Evolutionary conservation across 2,329 filamentous ascomycete species (phyloP), one percentile per base, ranked within the genome.

Genomic region (Aspergillus sp.): DNA sequence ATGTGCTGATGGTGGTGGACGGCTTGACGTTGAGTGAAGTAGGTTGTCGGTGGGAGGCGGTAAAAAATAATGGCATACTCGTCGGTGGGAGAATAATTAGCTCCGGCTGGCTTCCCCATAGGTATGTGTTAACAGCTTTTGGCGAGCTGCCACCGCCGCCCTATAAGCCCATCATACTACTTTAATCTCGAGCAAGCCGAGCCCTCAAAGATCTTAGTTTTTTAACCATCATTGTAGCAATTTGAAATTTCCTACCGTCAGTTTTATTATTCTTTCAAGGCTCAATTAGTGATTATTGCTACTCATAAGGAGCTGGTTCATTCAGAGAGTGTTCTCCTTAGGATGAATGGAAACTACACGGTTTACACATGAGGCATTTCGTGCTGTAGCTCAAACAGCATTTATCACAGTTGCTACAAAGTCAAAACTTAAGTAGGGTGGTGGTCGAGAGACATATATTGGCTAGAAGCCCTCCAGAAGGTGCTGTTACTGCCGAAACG

Each of bases 401-500:
- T 15, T 37, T 7, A 37, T 37, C 13, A n/a, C 12, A 15, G 15
- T 37, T n/a, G 34, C 34, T n/a, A 37, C 9, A 7, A n/a, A 37
- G 15, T 37, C 15, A 37, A 37, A 37, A 37, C 5, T 37, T 5
- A n/a, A n/a, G 3, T 13, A 5, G 13, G 34, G 13, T 13, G 34
- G 15, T 37, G 15, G 2, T 15, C 34, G 12, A 7, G 13, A 30
- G 9, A 11, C 27, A 30, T 30, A 27, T 27, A 30, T 30, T 4
- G 9, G 27, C 9, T 11, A 30, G 34, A n/a, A 37, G 5, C 7
- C 12, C 12, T 27, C 17, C 19, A 49, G 40, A 17, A 12, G 15
- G 11, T n/a, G 27, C 20, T 17, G n/a, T 19, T 56, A 60, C 22
- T 30, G 37, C 47, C 63, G 62, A 61, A 78, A 78, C 1, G 68